These are phyloP conservation scores for Leucoagaricus sp. DNA, from an alignment of 1,284 basidiomycete genomes.

Conservation along the genomic window DNA sequence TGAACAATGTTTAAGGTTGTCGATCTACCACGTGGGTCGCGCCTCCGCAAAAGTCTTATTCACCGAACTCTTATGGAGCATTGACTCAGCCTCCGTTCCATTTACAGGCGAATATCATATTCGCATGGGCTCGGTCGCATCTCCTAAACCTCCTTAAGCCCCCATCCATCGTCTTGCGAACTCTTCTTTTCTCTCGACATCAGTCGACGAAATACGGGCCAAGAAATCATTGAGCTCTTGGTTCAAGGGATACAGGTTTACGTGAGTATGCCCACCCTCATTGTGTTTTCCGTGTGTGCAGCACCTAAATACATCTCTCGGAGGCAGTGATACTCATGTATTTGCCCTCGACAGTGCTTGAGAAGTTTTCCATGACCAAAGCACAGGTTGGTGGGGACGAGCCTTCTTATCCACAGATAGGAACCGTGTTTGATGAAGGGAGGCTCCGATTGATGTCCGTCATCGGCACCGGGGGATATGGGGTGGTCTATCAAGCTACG, in stretches of 20 bases:
- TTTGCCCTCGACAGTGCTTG: not conserved
- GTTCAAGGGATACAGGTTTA: too few relatives aligned
- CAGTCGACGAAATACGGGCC: too few relatives aligned
- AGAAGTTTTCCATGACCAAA: not conserved
- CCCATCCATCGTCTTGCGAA: not conserved
- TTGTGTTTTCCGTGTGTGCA: too few relatives aligned
- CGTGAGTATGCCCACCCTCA: too few relatives aligned
- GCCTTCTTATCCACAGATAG: conserved; percentile 51
- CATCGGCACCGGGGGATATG: conserved; percentile 92
- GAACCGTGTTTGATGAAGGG: conserved; percentile 75
- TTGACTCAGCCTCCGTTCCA: not conserved
- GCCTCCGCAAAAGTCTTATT: too few relatives aligned
- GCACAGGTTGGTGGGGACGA: not conserved
- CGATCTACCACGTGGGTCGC: not conserved
- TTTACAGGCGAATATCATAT: not conserved
- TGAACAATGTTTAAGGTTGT: not conserved
- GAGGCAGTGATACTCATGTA: not conserved
- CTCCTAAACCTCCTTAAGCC: not conserved
- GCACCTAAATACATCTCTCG: too few relatives aligned
- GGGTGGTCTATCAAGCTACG: conserved; percentile 89
- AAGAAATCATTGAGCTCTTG: too few relatives aligned
- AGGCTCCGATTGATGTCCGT: conserved; percentile 83
- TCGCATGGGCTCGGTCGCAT: too few relatives aligned
- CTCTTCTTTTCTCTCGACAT: too few relatives aligned
- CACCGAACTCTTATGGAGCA: not conserved